These are phyloP conservation scores for Calonectria ilicicola DNA, from an alignment of 2,329 filamentous ascomycete genomes.

Conservation along the genomic window DNA sequence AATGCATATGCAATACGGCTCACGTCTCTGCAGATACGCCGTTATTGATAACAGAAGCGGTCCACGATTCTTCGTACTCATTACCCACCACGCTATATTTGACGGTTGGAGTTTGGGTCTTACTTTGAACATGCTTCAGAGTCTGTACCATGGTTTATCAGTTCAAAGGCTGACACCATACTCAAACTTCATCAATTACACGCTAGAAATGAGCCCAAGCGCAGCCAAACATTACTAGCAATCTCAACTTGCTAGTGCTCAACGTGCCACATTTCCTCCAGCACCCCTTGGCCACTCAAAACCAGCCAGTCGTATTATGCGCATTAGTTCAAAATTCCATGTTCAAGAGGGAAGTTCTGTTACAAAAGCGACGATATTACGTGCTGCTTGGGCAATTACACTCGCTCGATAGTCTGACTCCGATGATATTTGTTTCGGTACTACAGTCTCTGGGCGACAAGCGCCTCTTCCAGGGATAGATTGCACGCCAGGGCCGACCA, in stretches of 20 bases:
- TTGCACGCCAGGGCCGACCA: constrained; percentile 17
- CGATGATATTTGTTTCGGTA: constrained; percentile 56
- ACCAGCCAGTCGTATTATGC: constrained; percentile 57
- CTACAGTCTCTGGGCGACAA: constrained; percentile 55
- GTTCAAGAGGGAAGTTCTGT: not conserved
- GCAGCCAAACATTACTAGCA: not conserved
- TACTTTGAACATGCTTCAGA: not conserved
- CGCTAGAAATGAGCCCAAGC: not conserved
- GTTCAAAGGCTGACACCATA: not conserved
- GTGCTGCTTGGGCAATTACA: constrained; percentile 62
- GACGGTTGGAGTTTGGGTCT: not conserved
- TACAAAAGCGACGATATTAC: constrained; percentile 28
- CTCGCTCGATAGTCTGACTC: constrained; percentile 59
- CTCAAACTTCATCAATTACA: not conserved
- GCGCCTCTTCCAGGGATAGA: constrained; percentile 36
- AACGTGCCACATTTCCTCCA: constrained; percentile 55
- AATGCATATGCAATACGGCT: not conserved
- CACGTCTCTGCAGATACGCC: not conserved
- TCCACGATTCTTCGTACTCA: not conserved
- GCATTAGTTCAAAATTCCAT: not conserved
- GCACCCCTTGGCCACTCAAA: constrained; percentile 57
- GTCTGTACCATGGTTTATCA: not conserved
- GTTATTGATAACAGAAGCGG: not conserved
- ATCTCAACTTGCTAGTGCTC: constrained; percentile 31
- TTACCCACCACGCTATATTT: not conserved